A percentile compares a stretch with the other conserved stretches of the same genome.
phyloP scores from a whole-genome alignment of 345 rosid genomes.

The Boechera stricta region DNA sequence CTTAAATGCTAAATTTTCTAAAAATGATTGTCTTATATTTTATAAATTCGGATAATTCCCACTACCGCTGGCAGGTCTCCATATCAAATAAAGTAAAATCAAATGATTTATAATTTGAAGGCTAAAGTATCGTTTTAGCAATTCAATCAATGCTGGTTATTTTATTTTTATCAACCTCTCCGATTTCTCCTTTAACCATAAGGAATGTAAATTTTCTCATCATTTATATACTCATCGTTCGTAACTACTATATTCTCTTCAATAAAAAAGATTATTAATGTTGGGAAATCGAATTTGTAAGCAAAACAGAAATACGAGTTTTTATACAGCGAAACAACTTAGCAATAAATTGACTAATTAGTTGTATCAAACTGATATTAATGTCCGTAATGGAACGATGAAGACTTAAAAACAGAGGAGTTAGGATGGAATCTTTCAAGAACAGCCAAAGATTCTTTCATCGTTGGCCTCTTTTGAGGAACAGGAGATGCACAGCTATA shows the following conservation, averaged over 20 bases:
- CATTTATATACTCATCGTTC: not conserved
- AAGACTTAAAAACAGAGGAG: slow-evolving; percentile 42
- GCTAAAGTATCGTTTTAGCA: no score
- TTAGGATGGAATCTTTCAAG: slow-evolving; percentile 63
- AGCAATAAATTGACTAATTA: slow-evolving; percentile 7
- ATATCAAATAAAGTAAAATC: no score
- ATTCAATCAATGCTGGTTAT: no score
- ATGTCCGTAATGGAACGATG: slow-evolving; percentile 45
- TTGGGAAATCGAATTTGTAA: not conserved
- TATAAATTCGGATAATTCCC: no score
- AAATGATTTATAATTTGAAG: no score
- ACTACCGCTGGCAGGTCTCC: no score
- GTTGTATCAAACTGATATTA: slow-evolving; percentile 22
- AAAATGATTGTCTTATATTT: no score
- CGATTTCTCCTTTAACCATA: no score
- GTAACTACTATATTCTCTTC: not conserved
- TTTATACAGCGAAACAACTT: slow-evolving; percentile 28
- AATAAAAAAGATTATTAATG: not conserved
- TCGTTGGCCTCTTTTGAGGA: slow-evolving; percentile 86
- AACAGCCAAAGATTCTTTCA: slow-evolving; percentile 76
- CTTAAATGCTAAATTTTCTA: no score
- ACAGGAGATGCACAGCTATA: slow-evolving; percentile 72
- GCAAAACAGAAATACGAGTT: not conserved
- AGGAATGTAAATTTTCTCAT: not conserved
- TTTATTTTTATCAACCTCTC: no score